phyloP scores from a whole-genome alignment of 1,139 yeast genomes.

The Yamadazyma friedrichii region DNA sequence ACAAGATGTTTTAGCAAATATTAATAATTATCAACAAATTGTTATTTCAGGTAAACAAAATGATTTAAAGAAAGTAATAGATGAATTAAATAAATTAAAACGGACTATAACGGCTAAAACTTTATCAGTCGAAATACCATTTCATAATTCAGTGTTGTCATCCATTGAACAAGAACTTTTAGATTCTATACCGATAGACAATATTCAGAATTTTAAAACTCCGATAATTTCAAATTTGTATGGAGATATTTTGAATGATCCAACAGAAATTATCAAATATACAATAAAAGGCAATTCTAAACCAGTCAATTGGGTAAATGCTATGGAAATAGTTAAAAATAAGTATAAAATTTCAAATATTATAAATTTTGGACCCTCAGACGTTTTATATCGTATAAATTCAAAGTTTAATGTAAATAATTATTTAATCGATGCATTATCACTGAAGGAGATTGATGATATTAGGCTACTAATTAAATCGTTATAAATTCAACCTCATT shows the following conservation, averaged over 20 bases:
- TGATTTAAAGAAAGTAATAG: conserved; percentile 20
- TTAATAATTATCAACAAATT: conserved; percentile 41
- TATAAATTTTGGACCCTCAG: conserved; percentile 41
- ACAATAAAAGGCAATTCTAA: conserved; percentile 36
- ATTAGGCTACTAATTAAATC: no score
- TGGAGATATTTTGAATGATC: conserved; percentile 20
- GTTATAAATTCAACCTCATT: no score
- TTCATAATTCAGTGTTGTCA: conserved; percentile 43
- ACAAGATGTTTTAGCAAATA: conserved; percentile 35
- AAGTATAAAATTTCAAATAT: conserved; percentile 19
- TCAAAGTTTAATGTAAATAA: conserved; percentile 15
- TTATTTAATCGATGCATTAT: conserved; percentile 9
- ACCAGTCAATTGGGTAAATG: conserved; percentile 45
- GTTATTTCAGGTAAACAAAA: conserved; percentile 43
- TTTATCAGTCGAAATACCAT: conserved; percentile 54
- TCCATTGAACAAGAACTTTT: conserved; percentile 34
- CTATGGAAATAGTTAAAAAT: conserved; percentile 21
- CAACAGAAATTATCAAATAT: conserved; percentile 10
- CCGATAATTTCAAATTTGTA: conserved; percentile 38
- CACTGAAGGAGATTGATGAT: neutral
- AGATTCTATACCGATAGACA: conserved; percentile 10
- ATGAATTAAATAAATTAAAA: conserved; percentile 16
- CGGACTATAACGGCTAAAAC: conserved; percentile 24
- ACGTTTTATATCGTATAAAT: conserved; percentile 26
- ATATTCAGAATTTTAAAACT: conserved; percentile 17